Evolutionary conservation across 140 eudicot species (phyloP), one percentile per base, ranked within the genome.

Genomic region (Anethum foeniculum): DNA sequence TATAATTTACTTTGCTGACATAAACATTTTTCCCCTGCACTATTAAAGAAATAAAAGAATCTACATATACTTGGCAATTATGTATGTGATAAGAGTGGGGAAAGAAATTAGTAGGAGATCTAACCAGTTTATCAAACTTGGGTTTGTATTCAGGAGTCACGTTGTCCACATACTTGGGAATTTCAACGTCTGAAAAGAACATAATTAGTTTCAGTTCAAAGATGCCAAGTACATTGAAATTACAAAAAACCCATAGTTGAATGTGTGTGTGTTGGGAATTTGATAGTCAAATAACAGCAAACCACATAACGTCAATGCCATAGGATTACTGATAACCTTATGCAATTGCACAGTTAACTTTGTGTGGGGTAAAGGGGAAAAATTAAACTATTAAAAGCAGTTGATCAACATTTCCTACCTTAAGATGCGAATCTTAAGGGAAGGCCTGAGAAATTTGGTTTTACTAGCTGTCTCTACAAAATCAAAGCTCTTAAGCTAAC

Each of bases 71-170:
- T 0, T 73, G 56, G 5, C 39, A 1, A 27, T 4, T 58, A 46
- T 47, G 38, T 13, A 46, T 1, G 62, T 9, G 6, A 16, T 44
- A 27, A n/a, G 7, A 47, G 36, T 4, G 36, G 18, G 34, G 12
- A 5, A 47, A 27, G 5, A 47, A 13, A 43, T 3, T 47, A 11
- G 18, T 27, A 71, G 1, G 80, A 54, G 54, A 74, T 79, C 89
- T 85, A 78, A 94, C 97, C 94, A 94, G 87, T 80, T 92, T 86
- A 87, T 94, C 98, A 83, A 94, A 90, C 83, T 94, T 88, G 62
- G 97, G 97, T 78, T 88, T 90, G 88, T 89, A 94, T 81, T 94
- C 84, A 46, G 96, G 94, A 44, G 97, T 94, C 23, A 93, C 96
- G 21, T 77, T 87, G 85, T 94, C 98, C 82, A 89, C 98, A 83